Base-by-base conservation (phyloP, 2,329 filamentous ascomycete genomes). In the Curvularia sp. region DNA sequence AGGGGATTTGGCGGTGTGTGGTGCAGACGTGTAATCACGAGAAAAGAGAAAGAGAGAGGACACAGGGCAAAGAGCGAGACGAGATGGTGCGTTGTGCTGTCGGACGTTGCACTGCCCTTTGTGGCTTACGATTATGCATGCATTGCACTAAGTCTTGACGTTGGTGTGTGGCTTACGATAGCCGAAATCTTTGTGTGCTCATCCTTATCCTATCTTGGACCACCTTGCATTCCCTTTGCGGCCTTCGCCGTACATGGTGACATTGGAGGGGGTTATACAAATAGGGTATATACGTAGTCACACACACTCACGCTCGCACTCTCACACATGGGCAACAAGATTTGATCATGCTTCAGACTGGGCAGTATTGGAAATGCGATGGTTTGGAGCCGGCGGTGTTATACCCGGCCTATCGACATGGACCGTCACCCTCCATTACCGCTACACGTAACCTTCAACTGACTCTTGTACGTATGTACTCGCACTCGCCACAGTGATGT, bases 371-470 rank as follows among this genome's bases (percentile, higher is more conserved):
- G 21, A 36, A 36, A 36, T 36, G 21, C 32, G 46, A 38, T 19
- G 18, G 23, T 9, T 27, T 18, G 32, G 23, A 21, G 32, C 3
- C 9, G 23, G 38, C 49, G 42, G 18, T 12, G 9, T 32, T 23
- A 9, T 28, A 21, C 25, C 51, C 51, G 25, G 25, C 57, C 52
- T 55, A 43, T 55, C 5, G 42, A 25, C 18, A 36, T 21, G 18
- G 36, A 21, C 15, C 41, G 19, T n/a, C 41, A 43, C 54, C 47
- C 57, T 53, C 52, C 52, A 51, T 21, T 12, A 52, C 47, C 38
- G n/a, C 25, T 19, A 47, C 21, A 47, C 18, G 45, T 34, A 34
- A 21, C 10, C 18, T 8, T 30, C 13, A 6, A 43, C 38, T 19
- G 19, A 23, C 39, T 50, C n/a, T 28, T 41, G 34, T 30, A n/a